phyloP scores from a whole-genome alignment of 2,329 filamentous ascomycete genomes.

The Xylariaceae sp. region DNA sequence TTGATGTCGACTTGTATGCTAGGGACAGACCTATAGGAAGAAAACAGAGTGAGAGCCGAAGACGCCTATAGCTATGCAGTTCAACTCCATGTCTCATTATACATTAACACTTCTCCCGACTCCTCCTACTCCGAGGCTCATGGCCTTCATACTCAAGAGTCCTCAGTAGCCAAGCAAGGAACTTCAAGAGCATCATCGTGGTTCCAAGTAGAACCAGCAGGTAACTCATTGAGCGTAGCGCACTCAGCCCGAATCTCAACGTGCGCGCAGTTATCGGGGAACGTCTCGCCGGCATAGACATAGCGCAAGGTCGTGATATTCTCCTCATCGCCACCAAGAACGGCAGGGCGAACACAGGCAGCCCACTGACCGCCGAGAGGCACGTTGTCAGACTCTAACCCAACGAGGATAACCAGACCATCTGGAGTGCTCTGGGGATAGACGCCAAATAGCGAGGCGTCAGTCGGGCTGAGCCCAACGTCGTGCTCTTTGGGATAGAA shows the following conservation, averaged over 20 bases:
- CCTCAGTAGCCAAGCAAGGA: conserved; percentile 8
- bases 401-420: conserved; percentile 2
- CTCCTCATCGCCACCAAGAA: neutral
- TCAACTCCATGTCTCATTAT: too few species aligned
- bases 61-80: too few species aligned
- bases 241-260: conserved; percentile 12
- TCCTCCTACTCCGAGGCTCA: too few species aligned
- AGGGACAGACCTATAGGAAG: too few species aligned
- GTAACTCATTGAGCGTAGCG: conserved; percentile 5
- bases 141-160: too few species aligned
- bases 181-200: conserved; percentile 10
- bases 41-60: too few species aligned
- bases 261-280: conserved; percentile 8
- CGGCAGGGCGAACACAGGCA: conserved; percentile 1
- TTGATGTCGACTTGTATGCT: too few species aligned
- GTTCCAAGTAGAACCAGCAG: conserved; percentile 6
- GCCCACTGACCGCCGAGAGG: conserved; percentile 1
- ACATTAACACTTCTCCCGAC: too few species aligned
- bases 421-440: neutral
- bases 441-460: conserved; percentile 3
- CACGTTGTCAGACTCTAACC: neutral
- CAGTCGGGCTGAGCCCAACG: neutral
- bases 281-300: conserved; percentile 7
- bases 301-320: conserved; percentile 3
- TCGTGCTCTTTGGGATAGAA: conserved; percentile 11